Percentiles rank a stretch among this genome's conserved stretches.
These are phyloP conservation scores for Esteya vermicola DNA, from an alignment of 2,329 filamentous ascomycete genomes.

Conservation along the genomic window DNA sequence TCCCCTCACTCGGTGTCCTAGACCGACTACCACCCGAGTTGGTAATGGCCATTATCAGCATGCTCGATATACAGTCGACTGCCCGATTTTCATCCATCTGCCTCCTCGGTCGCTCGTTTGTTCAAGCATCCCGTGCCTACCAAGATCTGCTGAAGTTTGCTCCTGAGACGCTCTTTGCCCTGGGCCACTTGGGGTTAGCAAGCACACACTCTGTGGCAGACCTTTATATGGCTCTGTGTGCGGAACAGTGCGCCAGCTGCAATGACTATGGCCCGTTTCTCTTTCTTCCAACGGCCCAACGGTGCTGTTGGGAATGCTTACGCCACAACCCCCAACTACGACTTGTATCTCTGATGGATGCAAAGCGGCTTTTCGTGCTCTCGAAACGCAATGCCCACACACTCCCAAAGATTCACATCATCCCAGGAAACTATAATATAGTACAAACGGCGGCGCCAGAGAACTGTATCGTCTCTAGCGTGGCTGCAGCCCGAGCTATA, in stretches of 20 bases:
- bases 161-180: not conserved
- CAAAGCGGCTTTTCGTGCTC: not conserved
- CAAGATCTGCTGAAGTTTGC: not conserved
- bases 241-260: not conserved
- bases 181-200: not conserved
- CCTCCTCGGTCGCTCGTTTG: not conserved
- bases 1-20: not conserved
- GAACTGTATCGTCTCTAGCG: not conserved
- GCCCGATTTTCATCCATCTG: not conserved
- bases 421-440: not conserved
- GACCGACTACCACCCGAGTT: not conserved
- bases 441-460: not conserved
- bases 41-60: not conserved
- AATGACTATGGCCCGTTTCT: not conserved
- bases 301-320: slow-evolving; percentile 1
- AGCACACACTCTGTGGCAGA: not conserved
- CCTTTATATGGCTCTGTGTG: not conserved
- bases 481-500: not conserved
- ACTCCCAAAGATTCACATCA: not conserved
- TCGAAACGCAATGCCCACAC: not conserved
- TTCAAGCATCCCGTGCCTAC: not conserved
- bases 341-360: not conserved
- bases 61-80: not conserved
- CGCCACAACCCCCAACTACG: not conserved
- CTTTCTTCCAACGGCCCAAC: not conserved